Evolutionary conservation across 345 rosid genomes (phyloP).

Genomic region (Stellera chamaejasme): DNA sequence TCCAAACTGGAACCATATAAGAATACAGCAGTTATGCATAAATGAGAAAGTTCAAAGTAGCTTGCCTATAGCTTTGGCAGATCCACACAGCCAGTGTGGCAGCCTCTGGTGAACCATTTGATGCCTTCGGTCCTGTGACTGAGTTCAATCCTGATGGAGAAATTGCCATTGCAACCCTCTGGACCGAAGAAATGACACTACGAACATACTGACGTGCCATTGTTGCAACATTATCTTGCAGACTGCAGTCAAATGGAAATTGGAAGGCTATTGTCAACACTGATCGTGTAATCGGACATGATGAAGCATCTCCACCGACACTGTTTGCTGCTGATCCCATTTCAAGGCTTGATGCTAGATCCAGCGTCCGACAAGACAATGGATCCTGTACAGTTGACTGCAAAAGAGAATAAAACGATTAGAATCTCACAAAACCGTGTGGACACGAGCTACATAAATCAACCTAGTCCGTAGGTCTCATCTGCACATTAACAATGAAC

Average conservation of each 20-base stretch:
- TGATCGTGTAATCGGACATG: constrained; percentile 48
- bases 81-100: constrained; percentile 88
- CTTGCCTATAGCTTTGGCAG: constrained; percentile 73
- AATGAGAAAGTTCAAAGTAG: not conserved
- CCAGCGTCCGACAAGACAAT: constrained; percentile 62
- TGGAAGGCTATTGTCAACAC: constrained; percentile 98
- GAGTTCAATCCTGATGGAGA: constrained; percentile 80
- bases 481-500: too few relatives aligned
- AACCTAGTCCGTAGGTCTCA: too few relatives aligned
- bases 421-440: not conserved
- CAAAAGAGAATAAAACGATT: not conserved
- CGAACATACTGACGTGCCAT: constrained; percentile 95
- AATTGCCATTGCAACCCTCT: constrained; percentile 94
- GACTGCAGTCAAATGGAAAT: constrained; percentile 80
- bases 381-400: constrained; percentile 64
- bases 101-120: constrained; percentile 93
- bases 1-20: not conserved
- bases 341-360: constrained; percentile 92
- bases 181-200: constrained; percentile 87
- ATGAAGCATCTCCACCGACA: constrained; percentile 41
- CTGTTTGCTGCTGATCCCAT: constrained; percentile 56
- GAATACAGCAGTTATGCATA: not conserved
- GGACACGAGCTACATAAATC: too few relatives aligned
- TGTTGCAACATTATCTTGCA: constrained; percentile 86
- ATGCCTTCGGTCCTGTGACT: constrained; percentile 53